Evolutionary conservation across 768 basidiomycete genomes (phyloP), one percentile per base, ranked within the genome.

Genomic region (Mrakia blollopis): DNA sequence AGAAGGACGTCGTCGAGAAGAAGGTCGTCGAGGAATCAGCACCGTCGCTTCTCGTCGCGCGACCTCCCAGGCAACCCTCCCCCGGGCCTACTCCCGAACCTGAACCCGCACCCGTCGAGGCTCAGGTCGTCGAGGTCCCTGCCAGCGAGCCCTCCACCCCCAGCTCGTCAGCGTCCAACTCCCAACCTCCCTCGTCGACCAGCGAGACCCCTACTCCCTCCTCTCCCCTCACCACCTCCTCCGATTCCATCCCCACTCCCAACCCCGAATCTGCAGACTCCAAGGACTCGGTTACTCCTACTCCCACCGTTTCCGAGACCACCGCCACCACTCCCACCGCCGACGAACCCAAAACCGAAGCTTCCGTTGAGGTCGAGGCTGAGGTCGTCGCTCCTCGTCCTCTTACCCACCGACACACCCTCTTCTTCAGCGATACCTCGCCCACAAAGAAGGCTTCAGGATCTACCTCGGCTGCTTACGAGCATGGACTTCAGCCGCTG

Each of bases 391-490:
- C 30, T 9, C 73, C 73, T 39, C 73, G 39, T 41, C 57, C 61
- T 5, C 62, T 74, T 16, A 61, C 57, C 39, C 52, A 47, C n/a
- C 41, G 60, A 7, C 62, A 62, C 61, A 44, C 41, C 32, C 73
- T 74, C 60, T 74, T 62, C 57, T 63, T 72, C 52, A 32, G 37
- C 23, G 72, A 72, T 35, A 72, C 72, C 47, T 72, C 72, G 37
- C 73, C 73, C 25, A 63, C 57, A 9, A 61, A 74, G 41, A 63
- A 74, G 60, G 73, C 73, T 18, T 62, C 73, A 1, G 69, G 50
- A n/a, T 74, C 73, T 2, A 74, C 57, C 35, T 44, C 73, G 60
- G 57, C 57, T 3, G 73, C 57, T 23, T 62, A 57, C 32, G 62
- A 65, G 25, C 73, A 74, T 44, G 73, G 73, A 28, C 73, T 65